These are phyloP conservation scores for Pythium monospermum DNA, from an alignment of 352 stramenopile genomes.

Conservation along the genomic window DNA sequence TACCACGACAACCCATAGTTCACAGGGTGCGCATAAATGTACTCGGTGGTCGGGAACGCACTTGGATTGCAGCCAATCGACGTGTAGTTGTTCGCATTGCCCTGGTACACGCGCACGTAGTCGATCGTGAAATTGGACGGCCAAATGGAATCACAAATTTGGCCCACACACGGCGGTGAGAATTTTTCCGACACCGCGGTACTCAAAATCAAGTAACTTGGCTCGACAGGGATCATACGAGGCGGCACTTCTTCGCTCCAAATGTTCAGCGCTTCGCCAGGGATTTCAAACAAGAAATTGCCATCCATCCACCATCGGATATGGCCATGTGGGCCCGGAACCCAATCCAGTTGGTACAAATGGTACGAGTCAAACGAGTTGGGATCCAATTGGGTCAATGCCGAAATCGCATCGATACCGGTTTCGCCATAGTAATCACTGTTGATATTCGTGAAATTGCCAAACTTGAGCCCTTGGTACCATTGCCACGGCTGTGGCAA, in stretches of 20 bases:
- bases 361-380: constrained; percentile 92
- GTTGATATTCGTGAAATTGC: constrained; percentile 89
- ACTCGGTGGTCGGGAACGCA: constrained; percentile 87
- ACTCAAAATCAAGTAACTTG: constrained; percentile 97
- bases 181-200: constrained; percentile 96
- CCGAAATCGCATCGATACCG: constrained; percentile 93
- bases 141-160: constrained; percentile 93
- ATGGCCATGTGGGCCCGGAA: constrained; percentile 86
- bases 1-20: constrained; percentile 85
- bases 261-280: constrained; percentile 76
- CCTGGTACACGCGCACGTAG: constrained; percentile 94
- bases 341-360: constrained; percentile 96
- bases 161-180: constrained; percentile 84
- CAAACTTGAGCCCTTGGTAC: constrained; percentile 87
- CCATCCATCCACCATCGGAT: constrained; percentile 93
- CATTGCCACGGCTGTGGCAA: constrained; percentile 73
- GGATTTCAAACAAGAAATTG: constrained; percentile 93
- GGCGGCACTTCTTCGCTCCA: constrained; percentile 65
- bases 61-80: constrained; percentile 91
- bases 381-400: constrained; percentile 87
- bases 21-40: constrained; percentile 89
- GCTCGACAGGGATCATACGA: constrained; percentile 91
- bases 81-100: constrained; percentile 85
- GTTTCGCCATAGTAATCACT: constrained; percentile 94
- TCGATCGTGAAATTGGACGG: constrained; percentile 93